Base-by-base conservation (phyloP, 1,284 basidiomycete genomes). In the Pseudozyma pruni region DNA sequence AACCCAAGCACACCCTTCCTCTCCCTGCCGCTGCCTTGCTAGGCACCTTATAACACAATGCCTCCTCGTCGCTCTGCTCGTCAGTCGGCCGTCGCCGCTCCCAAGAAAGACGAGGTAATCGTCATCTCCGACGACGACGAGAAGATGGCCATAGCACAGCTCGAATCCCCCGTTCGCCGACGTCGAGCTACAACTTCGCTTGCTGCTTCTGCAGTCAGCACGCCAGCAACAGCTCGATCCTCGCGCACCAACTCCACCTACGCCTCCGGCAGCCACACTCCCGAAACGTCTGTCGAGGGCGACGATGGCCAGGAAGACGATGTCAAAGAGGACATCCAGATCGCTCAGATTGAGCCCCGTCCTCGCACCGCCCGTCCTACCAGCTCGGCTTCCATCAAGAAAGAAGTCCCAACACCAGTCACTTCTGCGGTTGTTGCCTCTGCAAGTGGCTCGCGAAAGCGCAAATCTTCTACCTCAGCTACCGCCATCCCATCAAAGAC, bases 261-360 rank as follows among this genome's bases (percentile, higher is more conserved):
- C 54, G 46, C 60, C 17, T 72, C 70, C 19, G 70, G 70, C 40
- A 68, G 64, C 33, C 60, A 64, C 53, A 72, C 70, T 19, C 70
- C 70, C 23, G 70, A 57, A 20, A 72, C 70, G 14, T 72, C 70
- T 10, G 53, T 69, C 11, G 64, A 63, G 14, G 64, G 55, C 20
- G 70, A 43, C 29, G 53, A 44, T 11, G 69, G 53, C 51, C 38
- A 40, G 39, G 32, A 42, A 19, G 49, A 57, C 35, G 57, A 53
- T 22, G 14, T 34, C 34, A 56, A 67, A 37, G 17, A 16, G 20
- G 16, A 22, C n/a, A 8, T 46, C 20, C 41, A 29, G 0, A 5
- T 17, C 1, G 38, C 32, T 20, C 25, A 37, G 13, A 33, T 46
- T 19, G 46, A 49, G 42, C 29, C 43, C 8, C 46, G 51, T 46